Evolutionary conservation across 306 rosid species (phyloP), one percentile per base, ranked within the genome.

Genomic region (Vigna trinervia): DNA sequence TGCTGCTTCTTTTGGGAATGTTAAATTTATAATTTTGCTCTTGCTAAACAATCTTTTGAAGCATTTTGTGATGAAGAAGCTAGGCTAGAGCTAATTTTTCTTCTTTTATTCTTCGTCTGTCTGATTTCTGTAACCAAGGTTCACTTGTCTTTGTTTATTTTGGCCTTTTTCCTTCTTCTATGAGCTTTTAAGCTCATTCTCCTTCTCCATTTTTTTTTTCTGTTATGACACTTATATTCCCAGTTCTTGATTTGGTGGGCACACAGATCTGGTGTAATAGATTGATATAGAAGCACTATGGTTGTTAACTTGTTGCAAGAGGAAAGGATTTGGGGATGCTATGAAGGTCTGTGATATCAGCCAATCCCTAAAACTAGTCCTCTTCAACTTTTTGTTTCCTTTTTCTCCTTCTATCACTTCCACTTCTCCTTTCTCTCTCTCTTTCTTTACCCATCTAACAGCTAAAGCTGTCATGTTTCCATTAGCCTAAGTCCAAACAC

Each of bases 241-340:
- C 45, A 63, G 85, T 84, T 85, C 74, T 81, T 81, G 83, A 79
- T 84, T 71, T 74, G 87, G 83, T 85, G 77, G 71, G 75, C 57
- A 41, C 79, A 87, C 84, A 92, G 96, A 94, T 94, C 98, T 92
- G 88, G 85, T 86, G 79, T 43, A 71, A 86, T 54, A 84, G 79
- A 81, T 76, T 46, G 61, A 83, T 67, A 80, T 63, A 81, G 74
- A 80, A 76, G 84, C 83, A 79, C 76, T 62, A 20, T 70, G 73
- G 83, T 86, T 88, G 85, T 78, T 83, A 36, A 19, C 46, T 64
- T 76, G 77, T 78, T 51, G 89, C 57, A 85, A 87, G 76, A 76
- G 76, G 84, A 80, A 80, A 80, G 54, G 83, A 74, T 64, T 81
- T 81, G 71, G 75, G 81, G 84, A 70, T 19, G 76, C 64, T 87